phyloP scores from a whole-genome alignment of 257 asterid species.

The Plantago major region DNA sequence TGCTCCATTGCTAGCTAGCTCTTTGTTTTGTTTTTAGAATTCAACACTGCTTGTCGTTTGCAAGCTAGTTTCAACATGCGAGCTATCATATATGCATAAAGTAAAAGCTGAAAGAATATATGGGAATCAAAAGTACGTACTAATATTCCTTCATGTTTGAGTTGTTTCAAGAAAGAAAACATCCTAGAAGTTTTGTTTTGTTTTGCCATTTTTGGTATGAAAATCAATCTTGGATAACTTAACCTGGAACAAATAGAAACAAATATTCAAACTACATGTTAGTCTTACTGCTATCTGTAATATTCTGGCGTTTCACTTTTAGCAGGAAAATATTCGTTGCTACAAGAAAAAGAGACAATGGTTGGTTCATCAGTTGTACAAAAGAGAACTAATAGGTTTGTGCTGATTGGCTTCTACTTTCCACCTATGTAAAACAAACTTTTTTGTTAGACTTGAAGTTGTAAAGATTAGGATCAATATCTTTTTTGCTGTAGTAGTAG shows the following conservation, averaged over 20 bases:
- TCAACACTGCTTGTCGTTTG: not conserved
- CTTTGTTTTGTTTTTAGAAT: not conserved
- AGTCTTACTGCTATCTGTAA: slow-evolving; percentile 3
- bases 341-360: slow-evolving; percentile 24
- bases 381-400: slow-evolving; percentile 11
- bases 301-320: slow-evolving; percentile 26
- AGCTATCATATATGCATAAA: no score
- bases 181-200: slow-evolving; percentile 9
- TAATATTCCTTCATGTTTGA: slow-evolving; percentile 5
- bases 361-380: slow-evolving; percentile 11
- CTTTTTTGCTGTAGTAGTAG: not conserved
- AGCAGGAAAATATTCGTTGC: slow-evolving; percentile 16
- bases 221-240: not conserved
- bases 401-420: not conserved
- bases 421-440: not conserved
- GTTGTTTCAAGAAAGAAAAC: not conserved
- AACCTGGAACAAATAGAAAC: not conserved
- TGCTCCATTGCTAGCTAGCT: slow-evolving; percentile 17
- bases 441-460: not conserved
- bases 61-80: no score
- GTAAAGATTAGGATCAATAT: not conserved
- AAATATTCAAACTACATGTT: slow-evolving; percentile 13
- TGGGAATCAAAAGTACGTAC: slow-evolving; percentile 26
- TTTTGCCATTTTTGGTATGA: slow-evolving; percentile 6
- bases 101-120: no score